These are phyloP conservation scores for Tuber microsphaerosporum DNA, from an alignment of 495 filamentous ascomycete genomes.

Conservation along the genomic window DNA sequence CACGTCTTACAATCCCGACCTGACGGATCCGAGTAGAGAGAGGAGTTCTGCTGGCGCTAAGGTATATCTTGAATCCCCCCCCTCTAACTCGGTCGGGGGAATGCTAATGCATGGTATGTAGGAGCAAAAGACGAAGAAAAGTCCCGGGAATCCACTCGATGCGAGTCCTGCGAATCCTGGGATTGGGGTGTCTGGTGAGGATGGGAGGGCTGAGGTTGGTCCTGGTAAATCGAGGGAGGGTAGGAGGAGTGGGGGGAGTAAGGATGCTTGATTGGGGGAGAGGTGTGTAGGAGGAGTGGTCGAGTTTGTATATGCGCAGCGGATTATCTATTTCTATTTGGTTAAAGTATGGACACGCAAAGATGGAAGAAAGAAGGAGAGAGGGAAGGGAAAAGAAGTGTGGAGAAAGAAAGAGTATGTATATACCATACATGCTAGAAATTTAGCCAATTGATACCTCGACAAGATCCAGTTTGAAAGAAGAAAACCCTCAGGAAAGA, in stretches of 20 bases:
- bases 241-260: too few species aligned
- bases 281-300: too few species aligned
- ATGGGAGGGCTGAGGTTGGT: too few species aligned
- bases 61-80: slow-evolving; percentile 5
- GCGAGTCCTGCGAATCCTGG: slow-evolving; percentile 23
- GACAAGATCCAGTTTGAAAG: not conserved
- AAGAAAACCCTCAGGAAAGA: not conserved
- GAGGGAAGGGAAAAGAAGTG: not conserved
- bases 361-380: not conserved
- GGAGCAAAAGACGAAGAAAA: slow-evolving; percentile 10
- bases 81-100: too few species aligned
- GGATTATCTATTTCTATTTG: too few species aligned
- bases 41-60: slow-evolving; percentile 13
- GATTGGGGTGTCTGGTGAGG: slow-evolving; percentile 23
- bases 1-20: slow-evolving; percentile 15
- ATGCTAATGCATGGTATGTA: too few species aligned
- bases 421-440: not conserved
- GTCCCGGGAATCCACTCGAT: slow-evolving; percentile 25
- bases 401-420: not conserved
- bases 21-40: slow-evolving; percentile 22
- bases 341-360: not conserved
- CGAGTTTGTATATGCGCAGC: not conserved
- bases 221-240: not conserved
- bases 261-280: slow-evolving; percentile 21
- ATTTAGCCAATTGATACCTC: not conserved